These are phyloP conservation scores for Centrapalus pauciflorus DNA, from an alignment of 129 eudicot species.

Conservation along the genomic window DNA sequence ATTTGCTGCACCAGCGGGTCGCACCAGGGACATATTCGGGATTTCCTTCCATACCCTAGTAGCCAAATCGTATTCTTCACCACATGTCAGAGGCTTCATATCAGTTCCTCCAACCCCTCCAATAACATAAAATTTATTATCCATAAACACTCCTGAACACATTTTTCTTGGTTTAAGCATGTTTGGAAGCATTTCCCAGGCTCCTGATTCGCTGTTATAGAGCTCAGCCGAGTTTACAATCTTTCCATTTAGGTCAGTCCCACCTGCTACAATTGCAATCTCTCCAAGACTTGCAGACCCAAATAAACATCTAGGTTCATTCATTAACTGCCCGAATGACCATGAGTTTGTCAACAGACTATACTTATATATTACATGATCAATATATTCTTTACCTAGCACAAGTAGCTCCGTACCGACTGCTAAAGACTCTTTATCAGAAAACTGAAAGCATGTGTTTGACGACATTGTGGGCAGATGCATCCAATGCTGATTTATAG, in stretches of 20 bases:
- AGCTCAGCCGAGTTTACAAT: conserved; percentile 58
- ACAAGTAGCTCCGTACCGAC: conserved; percentile 87
- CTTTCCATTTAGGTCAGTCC: conserved; percentile 55
- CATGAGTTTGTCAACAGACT: conserved; percentile 69
- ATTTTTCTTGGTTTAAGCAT: conserved; percentile 66
- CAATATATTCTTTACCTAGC: conserved; percentile 45
- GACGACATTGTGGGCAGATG: conserved; percentile 58
- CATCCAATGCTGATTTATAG: conserved; percentile 65
- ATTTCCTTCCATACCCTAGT: conserved; percentile 65
- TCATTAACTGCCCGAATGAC: conserved; percentile 67
- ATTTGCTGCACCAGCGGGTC: conserved; percentile 32
- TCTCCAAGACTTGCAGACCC: conserved; percentile 86
- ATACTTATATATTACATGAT: conserved; percentile 59
- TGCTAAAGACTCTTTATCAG: conserved; percentile 81
- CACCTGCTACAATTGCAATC: conserved; percentile 79
- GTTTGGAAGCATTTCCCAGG: conserved; percentile 54
- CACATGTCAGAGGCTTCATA: conserved; percentile 53
- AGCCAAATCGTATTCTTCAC: conserved; percentile 65
- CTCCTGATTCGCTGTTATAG: conserved; percentile 58
- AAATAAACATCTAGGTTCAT: conserved; percentile 62
- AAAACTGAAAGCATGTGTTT: conserved; percentile 55
- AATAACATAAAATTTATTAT: conserved; percentile 69
- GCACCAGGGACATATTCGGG: conserved; percentile 68
- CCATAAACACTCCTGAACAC: conserved; percentile 92
- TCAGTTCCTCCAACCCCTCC: conserved; percentile 72